phyloP scores from a whole-genome alignment of 148 eudicot species.

The Suaeda aralocaspica region DNA sequence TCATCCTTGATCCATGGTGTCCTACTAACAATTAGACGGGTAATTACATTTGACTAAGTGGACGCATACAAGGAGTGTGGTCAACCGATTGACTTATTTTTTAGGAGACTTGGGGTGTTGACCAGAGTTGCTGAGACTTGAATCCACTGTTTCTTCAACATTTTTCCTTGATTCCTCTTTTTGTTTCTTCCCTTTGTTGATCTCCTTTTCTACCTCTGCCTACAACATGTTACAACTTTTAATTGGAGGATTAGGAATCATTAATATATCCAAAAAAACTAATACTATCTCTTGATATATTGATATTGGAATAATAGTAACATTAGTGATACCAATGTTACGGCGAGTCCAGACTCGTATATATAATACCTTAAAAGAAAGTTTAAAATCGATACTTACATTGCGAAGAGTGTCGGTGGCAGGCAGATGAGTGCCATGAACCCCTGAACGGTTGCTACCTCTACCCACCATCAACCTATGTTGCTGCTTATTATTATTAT shows the following conservation, averaged over 20 bases:
- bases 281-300: too few relatives aligned
- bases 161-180: slow-evolving; percentile 24
- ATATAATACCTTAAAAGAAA: not conserved
- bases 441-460: slow-evolving; percentile 30
- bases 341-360: too few relatives aligned
- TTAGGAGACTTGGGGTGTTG: slow-evolving; percentile 12
- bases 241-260: too few relatives aligned
- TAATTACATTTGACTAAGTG: not conserved
- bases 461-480: slow-evolving; percentile 26
- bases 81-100: not conserved
- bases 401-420: slow-evolving; percentile 5
- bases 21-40: not conserved
- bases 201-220: slow-evolving; percentile 23
- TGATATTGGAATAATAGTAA: too few relatives aligned
- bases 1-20: too few relatives aligned
- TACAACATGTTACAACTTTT: too few relatives aligned
- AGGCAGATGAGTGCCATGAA: slow-evolving; percentile 33
- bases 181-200: slow-evolving; percentile 24
- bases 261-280: too few relatives aligned
- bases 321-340: too few relatives aligned
- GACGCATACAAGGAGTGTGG: not conserved
- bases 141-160: slow-evolving; percentile 23
- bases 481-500: slow-evolving; percentile 21
- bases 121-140: slow-evolving; percentile 19
- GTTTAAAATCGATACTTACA: not conserved